These are phyloP conservation scores for Cladobotryum protrusum DNA, from an alignment of 2,329 filamentous ascomycete species.

Conservation along the genomic window DNA sequence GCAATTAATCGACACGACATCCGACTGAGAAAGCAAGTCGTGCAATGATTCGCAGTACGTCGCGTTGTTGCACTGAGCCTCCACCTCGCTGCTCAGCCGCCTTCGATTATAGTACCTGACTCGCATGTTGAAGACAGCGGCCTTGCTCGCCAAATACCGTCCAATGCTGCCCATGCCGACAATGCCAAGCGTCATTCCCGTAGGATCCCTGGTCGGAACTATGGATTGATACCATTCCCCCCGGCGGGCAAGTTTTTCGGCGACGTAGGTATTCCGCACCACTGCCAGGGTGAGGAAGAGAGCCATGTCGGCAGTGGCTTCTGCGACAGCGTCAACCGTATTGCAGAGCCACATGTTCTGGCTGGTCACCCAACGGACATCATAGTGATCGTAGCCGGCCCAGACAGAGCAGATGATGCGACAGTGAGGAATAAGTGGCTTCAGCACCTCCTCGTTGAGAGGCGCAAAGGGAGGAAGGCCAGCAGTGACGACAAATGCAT, in stretches of 20 bases:
- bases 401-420: conserved; percentile 41
- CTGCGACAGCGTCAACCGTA: conserved; percentile 44
- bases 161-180: conserved; percentile 44
- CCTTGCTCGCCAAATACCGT: conserved; percentile 35
- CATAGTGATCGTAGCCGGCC: conserved; percentile 43
- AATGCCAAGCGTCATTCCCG: conserved; percentile 39
- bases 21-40: conserved; percentile 33
- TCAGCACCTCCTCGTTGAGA: conserved; percentile 40
- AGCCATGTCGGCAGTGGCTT: conserved; percentile 47
- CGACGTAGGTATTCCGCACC: conserved; percentile 38
- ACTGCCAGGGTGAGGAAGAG: conserved; percentile 28
- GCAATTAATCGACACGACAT: conserved; percentile 35
- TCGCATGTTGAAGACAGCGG: conserved; percentile 36
- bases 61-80: conserved; percentile 25
- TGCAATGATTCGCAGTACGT: conserved; percentile 32
- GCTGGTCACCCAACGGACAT: conserved; percentile 35
- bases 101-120: conserved; percentile 39
- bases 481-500: conserved; percentile 45
- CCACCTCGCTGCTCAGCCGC: conserved; percentile 27
- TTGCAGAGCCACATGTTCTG: conserved; percentile 49
- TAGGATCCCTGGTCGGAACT: conserved; percentile 35
- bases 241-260: conserved; percentile 29
- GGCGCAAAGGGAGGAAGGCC: conserved; percentile 43
- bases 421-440: conserved; percentile 33
- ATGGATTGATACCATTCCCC: conserved; percentile 33